A percentile compares a stretch with the other conserved stretches of the same genome.
phyloP scores from a whole-genome alignment of 164 flowering plant genomes.

The Vitis labrusca region DNA sequence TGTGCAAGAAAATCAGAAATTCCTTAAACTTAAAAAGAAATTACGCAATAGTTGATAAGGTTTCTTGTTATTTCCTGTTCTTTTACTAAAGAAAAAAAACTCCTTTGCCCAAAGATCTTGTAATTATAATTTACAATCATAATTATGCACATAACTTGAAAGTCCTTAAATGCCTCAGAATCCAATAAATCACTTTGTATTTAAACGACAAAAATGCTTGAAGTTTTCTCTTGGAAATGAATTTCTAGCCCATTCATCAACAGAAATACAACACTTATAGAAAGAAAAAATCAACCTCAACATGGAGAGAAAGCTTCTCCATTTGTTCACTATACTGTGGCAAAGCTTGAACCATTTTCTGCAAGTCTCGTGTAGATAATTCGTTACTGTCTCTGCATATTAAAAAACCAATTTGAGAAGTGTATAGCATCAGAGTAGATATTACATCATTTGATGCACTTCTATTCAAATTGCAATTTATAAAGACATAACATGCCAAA shows the following conservation, averaged over 20 bases:
- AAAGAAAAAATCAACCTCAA: conserved; percentile 60
- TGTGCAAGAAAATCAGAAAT: not conserved
- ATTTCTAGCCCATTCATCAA: no score
- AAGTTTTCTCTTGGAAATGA: no score
- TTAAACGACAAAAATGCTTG: no score
- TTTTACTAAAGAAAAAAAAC: not conserved
- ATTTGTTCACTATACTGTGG: conserved; percentile 89
- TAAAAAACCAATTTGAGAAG: not conserved
- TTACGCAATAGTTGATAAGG: not conserved
- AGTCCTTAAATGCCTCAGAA: not conserved
- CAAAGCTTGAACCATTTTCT: conserved; percentile 98
- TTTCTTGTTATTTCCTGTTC: not conserved
- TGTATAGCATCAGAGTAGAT: not conserved
- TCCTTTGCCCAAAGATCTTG: not conserved
- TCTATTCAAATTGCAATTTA: not conserved
- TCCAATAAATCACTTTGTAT: no score
- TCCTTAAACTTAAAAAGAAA: not conserved
- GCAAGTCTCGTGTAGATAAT: conserved; percentile 89
- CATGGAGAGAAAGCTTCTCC: conserved; percentile 90
- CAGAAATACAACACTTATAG: not conserved
- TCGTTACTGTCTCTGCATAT: conserved; percentile 77
- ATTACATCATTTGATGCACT: not conserved
- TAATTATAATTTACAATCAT: not conserved
- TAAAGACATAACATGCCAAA: not conserved
- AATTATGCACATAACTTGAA: not conserved